Evolutionary conservation across 1,139 yeast species (phyloP).

Genomic region (Lodderomyces orthopsilosis): DNA sequence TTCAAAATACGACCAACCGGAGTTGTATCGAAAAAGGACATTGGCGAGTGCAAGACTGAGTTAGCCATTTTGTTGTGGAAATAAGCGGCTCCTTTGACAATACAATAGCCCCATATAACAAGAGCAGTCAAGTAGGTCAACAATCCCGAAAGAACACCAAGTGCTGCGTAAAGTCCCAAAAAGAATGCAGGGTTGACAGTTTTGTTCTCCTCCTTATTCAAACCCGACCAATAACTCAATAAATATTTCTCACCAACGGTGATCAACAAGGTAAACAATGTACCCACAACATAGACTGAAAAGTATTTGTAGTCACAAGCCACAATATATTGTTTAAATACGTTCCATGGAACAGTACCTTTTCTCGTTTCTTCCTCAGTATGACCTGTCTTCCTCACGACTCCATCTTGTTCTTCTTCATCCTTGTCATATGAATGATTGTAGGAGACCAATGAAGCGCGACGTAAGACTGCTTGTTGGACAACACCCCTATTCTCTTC

Average conservation of each 20-base stretch:
- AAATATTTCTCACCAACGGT: constrained; percentile 30
- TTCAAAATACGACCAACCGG: constrained; percentile 43
- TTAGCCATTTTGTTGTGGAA: constrained; percentile 40
- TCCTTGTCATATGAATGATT: constrained; percentile 21
- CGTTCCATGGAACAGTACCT: constrained; percentile 33
- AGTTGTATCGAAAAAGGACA: constrained; percentile 45
- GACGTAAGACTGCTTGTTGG: constrained; percentile 14
- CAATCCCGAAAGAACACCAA: constrained; percentile 28
- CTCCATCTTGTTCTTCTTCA: constrained; percentile 10
- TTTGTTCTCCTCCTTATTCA: constrained; percentile 23
- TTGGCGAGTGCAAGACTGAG: constrained; percentile 39
- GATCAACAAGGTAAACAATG: constrained; percentile 20
- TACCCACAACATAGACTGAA: constrained; percentile 22
- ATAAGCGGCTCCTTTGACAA: constrained; percentile 30
- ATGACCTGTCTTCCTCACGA: constrained; percentile 23
- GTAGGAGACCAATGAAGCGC: constrained; percentile 24
- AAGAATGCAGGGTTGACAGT: constrained; percentile 22
- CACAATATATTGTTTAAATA: constrained; percentile 31
- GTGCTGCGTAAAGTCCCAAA: constrained; percentile 24
- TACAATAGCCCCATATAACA: constrained; percentile 33
- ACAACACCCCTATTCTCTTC: constrained; percentile 32
- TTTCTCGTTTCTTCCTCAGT: constrained; percentile 28
- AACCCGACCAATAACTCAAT: constrained; percentile 40
- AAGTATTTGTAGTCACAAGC: constrained; percentile 34
- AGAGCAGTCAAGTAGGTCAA: constrained; percentile 27